Conservation (phyloP, 106 monocot genomes). For the Platanthera guangdongensis region DNA sequence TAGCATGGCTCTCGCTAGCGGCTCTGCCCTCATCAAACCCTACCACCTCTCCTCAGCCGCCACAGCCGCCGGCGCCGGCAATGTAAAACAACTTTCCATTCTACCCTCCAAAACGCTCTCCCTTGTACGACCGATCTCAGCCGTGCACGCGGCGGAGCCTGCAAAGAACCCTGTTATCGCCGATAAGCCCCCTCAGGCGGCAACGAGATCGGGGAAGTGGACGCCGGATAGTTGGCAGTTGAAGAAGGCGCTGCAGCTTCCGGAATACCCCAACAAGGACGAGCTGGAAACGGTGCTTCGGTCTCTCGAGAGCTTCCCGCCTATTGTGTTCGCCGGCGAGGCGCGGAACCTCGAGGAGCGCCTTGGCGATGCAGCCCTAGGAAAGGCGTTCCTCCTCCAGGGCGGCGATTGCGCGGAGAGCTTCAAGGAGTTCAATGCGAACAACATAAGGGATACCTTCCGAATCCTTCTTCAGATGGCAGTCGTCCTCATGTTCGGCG, state of each 20-base stretch:
- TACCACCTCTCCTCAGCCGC: conserved; percentile 5
- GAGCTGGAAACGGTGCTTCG: conserved; percentile 45
- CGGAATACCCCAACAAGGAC: conserved; percentile 65
- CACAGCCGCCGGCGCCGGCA: not conserved
- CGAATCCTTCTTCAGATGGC: conserved; percentile 87
- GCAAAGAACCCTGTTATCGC: conserved; percentile 17
- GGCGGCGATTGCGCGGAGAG: conserved; percentile 97
- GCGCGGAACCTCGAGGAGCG: conserved; percentile 70
- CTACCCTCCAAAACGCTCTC: conserved; percentile 1
- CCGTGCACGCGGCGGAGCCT: conserved; percentile 32
- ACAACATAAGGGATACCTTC: conserved; percentile 93
- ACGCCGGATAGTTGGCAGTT: conserved; percentile 56
- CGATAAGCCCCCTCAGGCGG: conserved; percentile 5
- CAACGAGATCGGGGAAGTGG: conserved; percentile 31
- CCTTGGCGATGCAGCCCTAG: conserved; percentile 72
- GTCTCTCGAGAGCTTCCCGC: conserved; percentile 70
- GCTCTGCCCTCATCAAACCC: conserved; percentile 5
- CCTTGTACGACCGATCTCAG: conserved; percentile 10
- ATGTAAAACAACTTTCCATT: not conserved
- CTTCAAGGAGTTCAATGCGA: conserved; percentile 93
- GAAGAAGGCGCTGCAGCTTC: conserved; percentile 77
- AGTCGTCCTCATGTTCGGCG: conserved; percentile 91
- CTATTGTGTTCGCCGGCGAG: conserved; percentile 89
- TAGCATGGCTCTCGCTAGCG: conserved; percentile 1
- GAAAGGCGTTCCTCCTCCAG: conserved; percentile 74